Base-by-base conservation (phyloP, 1,284 basidiomycete species). In the Naganishia albida region DNA sequence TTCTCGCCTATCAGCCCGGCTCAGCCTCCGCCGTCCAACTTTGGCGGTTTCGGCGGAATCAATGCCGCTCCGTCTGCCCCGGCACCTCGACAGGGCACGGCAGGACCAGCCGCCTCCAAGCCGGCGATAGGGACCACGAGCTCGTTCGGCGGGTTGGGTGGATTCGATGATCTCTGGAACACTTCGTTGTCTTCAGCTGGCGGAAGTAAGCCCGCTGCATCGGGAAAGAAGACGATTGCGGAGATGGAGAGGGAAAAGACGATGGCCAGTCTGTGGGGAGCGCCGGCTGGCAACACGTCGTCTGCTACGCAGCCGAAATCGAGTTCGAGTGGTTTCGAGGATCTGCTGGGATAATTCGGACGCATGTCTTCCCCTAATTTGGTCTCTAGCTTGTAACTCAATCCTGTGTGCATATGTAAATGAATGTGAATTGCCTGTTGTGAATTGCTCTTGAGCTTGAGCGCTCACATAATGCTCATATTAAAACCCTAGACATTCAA, bases 101-200 rank as follows among this genome's bases (percentile, higher is more conserved):
- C 25, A n/a, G 42, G 43, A 7, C 7, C 30, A 7, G n/a, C 42
- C 34, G 42, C 25, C 56, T 66, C 69, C 2, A 44, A 83, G 82
- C 72, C 26, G 53, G 66, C 49, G 20, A 56, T 12, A 20, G 23
- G 18, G 55, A 67, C 2, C 50, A 70, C 50, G 68, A 68, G 40
- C 67, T 71, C 40, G 30, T 67, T 13, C 49, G 65, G 7, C 67
- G 62, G 15, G 51, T 68, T 40, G 70, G 72, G 73, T 39, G 76
- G 75, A 62, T 97, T 97, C 73, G 94, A 95, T 71, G 93, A 97
- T 75, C 79, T 97, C 67, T 97, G 91, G 90, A 85, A 85, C 20
- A 84, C 93, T 81, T 91, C 90, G 1, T 83, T 95, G 23, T 88
- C 88, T 39, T 75, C 80, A 2, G 56, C 74, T 73, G 66, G 77